Conservation (phyloP, 176 grass and related monocot species). For the Musa beccarii region DNA sequence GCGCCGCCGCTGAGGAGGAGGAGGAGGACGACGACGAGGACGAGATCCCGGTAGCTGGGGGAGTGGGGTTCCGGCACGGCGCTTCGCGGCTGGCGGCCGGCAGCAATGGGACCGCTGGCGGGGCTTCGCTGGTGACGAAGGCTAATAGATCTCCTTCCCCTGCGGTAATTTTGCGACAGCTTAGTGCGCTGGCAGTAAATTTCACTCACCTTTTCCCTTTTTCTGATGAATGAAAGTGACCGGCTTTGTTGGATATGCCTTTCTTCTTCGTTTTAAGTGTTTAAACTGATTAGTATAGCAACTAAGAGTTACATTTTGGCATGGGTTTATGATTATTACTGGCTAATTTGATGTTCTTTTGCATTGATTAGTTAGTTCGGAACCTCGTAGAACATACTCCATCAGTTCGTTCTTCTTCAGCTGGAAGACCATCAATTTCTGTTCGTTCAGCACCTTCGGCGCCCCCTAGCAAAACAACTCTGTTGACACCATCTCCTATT, state of each 20-base stretch:
- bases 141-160: conserved; percentile 89
- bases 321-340: neutral
- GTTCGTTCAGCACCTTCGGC: conserved; percentile 59
- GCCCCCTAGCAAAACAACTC: conserved; percentile 70
- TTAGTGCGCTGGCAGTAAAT: neutral
- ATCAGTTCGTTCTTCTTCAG: conserved; percentile 58
- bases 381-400: conserved; percentile 75
- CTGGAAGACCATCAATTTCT: conserved; percentile 53
- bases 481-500: conserved; percentile 45
- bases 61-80: conserved; percentile 33
- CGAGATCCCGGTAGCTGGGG: conserved; percentile 22
- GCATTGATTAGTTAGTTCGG: conserved; percentile 93
- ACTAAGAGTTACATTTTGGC: neutral
- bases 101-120: conserved; percentile 20
- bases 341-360: conserved; percentile 43
- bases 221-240: no score
- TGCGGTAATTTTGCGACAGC: conserved; percentile 40
- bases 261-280: no score
- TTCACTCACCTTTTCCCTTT: neutral
- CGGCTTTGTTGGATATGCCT: no score
- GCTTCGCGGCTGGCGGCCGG: conserved; percentile 14
- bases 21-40: conserved; percentile 69
- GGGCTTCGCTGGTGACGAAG: conserved; percentile 53
- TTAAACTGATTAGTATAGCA: neutral
- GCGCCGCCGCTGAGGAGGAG: conserved; percentile 50